These are phyloP conservation scores for Sugiyamaella neomexicana DNA, from an alignment of 1,139 yeast species.

Conservation along the genomic window DNA sequence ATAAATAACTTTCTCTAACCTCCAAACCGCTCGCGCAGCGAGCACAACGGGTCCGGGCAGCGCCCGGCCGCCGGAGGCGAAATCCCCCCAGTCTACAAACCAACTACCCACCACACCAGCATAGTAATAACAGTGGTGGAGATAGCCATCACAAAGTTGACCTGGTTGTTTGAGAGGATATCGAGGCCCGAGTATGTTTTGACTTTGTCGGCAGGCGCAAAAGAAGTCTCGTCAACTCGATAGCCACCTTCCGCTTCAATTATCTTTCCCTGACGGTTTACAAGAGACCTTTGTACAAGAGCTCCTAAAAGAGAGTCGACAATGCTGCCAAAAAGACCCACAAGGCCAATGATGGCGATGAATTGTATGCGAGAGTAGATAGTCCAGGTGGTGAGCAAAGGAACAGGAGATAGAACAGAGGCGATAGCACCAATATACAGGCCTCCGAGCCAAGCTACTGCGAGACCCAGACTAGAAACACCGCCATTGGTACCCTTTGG, in stretches of 20 bases:
- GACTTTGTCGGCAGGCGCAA: slow-evolving; percentile 16
- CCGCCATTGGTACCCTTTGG: slow-evolving; percentile 56
- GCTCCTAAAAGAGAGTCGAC: slow-evolving; percentile 51
- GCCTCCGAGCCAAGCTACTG: slow-evolving; percentile 46
- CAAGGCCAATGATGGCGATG: slow-evolving; percentile 36
- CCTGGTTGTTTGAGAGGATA: slow-evolving; percentile 46
- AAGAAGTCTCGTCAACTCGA: slow-evolving; percentile 25
- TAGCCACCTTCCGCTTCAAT: slow-evolving; percentile 48
- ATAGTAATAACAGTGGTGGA: slow-evolving; percentile 38
- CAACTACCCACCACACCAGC: slow-evolving; percentile 30
- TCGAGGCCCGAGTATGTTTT: slow-evolving; percentile 34
- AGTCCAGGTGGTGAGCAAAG: slow-evolving; percentile 14
- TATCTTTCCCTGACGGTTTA: slow-evolving; percentile 42
- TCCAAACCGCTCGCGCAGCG: slow-evolving; percentile 3
- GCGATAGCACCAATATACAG: slow-evolving; percentile 41
- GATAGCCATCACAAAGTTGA: slow-evolving; percentile 44
- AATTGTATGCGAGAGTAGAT: slow-evolving; percentile 26
- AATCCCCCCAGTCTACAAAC: background rate
- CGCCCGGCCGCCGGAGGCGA: slow-evolving; percentile 10
- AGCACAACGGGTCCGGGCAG: slow-evolving; percentile 11
- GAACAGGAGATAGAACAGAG: slow-evolving; percentile 29
- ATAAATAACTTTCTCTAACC: background rate
- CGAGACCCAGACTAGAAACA: slow-evolving; percentile 44
- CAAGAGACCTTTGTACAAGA: slow-evolving; percentile 43
- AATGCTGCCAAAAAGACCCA: slow-evolving; percentile 47